Conservation (phyloP, 768 basidiomycete genomes). For the Cystofilobasidium macerans region DNA sequence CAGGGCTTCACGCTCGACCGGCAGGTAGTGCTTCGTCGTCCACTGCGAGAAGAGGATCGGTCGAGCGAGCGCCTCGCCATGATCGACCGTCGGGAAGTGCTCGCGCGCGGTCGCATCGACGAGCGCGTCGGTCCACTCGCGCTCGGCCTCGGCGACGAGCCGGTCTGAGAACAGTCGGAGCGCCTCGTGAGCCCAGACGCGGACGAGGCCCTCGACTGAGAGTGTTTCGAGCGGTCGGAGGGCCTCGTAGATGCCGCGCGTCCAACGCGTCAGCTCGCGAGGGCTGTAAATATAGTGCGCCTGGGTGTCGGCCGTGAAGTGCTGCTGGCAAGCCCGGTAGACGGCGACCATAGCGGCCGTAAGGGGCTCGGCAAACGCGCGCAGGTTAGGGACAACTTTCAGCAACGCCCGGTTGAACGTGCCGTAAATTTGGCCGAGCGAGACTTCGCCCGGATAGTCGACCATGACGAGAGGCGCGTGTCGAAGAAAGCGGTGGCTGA, state of each 20-base stretch:
- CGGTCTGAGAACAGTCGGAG: slow-evolving; percentile 95
- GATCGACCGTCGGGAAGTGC: slow-evolving; percentile 87
- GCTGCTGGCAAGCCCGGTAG: slow-evolving; percentile 84
- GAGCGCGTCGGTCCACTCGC: slow-evolving; percentile 85
- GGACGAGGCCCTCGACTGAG: slow-evolving; percentile 84
- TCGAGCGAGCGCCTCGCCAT: slow-evolving; percentile 68
- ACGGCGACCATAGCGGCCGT: slow-evolving; percentile 96
- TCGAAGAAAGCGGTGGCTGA: slow-evolving; percentile 91
- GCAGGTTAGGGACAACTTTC: slow-evolving; percentile 86
- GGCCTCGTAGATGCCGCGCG: slow-evolving; percentile 92
- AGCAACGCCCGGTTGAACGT: slow-evolving; percentile 93
- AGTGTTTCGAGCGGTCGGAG: slow-evolving; percentile 87
- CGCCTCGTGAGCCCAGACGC: slow-evolving; percentile 97
- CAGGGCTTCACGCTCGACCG: slow-evolving; percentile 83
- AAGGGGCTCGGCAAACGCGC: slow-evolving; percentile 83
- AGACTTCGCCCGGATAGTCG: slow-evolving; percentile 94
- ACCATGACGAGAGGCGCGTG: slow-evolving; percentile 98
- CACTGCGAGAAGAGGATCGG: slow-evolving; percentile 98
- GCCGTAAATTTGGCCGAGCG: slow-evolving; percentile 94
- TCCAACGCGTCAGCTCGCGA: slow-evolving; percentile 95
- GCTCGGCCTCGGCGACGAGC: slow-evolving; percentile 83
- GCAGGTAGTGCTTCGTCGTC: slow-evolving; percentile 93
- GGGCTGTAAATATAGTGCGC: slow-evolving; percentile 99
- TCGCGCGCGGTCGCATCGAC: slow-evolving; percentile 72
- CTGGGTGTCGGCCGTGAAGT: slow-evolving; percentile 92